Percentiles rank a stretch among this genome's conserved stretches.
Conservation (phyloP, 2,329 filamentous ascomycete species). For the Aspergillus amoenus region DNA sequence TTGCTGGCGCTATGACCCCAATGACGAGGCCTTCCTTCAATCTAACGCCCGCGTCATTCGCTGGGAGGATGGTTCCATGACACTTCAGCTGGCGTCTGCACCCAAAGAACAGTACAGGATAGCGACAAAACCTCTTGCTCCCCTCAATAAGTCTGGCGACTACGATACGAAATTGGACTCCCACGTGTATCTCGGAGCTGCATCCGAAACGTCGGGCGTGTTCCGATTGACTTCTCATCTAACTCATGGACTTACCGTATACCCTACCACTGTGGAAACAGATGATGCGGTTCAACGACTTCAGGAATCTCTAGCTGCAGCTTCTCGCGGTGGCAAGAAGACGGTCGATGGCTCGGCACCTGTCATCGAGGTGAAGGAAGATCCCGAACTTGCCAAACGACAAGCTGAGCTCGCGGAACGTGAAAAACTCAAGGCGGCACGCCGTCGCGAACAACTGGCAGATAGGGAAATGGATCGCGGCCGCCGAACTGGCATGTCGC, state of each 20-base stretch:
- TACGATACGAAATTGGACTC: conserved; percentile 59
- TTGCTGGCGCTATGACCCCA: conserved; percentile 66
- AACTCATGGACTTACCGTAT: conserved; percentile 59
- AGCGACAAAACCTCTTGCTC: conserved; percentile 57
- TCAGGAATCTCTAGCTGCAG: conserved; percentile 60
- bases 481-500: conserved; percentile 46
- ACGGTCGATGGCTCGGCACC: conserved; percentile 53
- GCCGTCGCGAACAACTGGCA: conserved; percentile 56
- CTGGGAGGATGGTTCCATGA: conserved; percentile 68
- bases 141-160: conserved; percentile 51
- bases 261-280: conserved; percentile 55
- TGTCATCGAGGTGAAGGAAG: conserved; percentile 59
- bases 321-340: conserved; percentile 52
- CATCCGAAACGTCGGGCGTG: conserved; percentile 56
- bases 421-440: conserved; percentile 55
- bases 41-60: conserved; percentile 65
- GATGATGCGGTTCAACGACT: conserved; percentile 62
- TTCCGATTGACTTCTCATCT: conserved; percentile 63
- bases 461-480: conserved; percentile 57
- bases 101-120: conserved; percentile 62
- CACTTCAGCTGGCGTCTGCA: conserved; percentile 63
- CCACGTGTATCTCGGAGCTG: conserved; percentile 63
- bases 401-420: conserved; percentile 61
- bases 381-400: conserved; percentile 61
- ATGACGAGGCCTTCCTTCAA: conserved; percentile 56